Percentiles rank a stretch among this genome's conserved stretches.
phyloP scores from a whole-genome alignment of 1,139 yeast species.

The Yamadazyma diospyri region DNA sequence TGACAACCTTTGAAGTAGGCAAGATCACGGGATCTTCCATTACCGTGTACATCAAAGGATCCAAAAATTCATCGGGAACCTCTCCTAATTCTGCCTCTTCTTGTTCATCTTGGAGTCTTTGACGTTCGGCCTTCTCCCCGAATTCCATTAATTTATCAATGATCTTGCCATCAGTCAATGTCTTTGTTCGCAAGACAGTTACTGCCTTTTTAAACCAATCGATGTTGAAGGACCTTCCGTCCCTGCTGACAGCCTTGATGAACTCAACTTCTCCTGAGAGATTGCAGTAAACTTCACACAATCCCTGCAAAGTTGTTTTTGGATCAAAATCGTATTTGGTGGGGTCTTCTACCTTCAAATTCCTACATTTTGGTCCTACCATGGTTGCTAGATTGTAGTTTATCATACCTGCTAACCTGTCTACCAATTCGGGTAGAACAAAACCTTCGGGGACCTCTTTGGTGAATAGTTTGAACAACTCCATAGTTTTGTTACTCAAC shows the following conservation, averaged over 20 bases:
- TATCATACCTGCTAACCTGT: constrained; percentile 91
- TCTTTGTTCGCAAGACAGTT: constrained; percentile 56
- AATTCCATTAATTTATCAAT: constrained; percentile 52
- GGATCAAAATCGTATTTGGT: constrained; percentile 85
- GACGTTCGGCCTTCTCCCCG: constrained; percentile 59
- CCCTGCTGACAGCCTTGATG: constrained; percentile 78
- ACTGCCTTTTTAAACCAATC: constrained; percentile 68
- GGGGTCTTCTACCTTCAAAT: constrained; percentile 80
- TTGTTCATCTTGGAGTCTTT: constrained; percentile 63
- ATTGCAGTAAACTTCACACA: constrained; percentile 74
- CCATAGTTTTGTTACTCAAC: constrained; percentile 78
- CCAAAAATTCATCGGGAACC: constrained; percentile 92
- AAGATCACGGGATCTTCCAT: constrained; percentile 95
- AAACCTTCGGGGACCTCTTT: constrained; percentile 85
- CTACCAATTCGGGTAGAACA: constrained; percentile 85
- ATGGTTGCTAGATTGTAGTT: constrained; percentile 85
- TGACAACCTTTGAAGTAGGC: constrained; percentile 79
- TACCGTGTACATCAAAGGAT: constrained; percentile 91
- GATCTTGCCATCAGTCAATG: constrained; percentile 50
- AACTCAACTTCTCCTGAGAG: constrained; percentile 64
- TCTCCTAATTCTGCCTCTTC: constrained; percentile 90
- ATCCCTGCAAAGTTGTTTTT: constrained; percentile 59
- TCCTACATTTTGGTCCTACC: constrained; percentile 93
- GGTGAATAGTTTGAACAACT: constrained; percentile 75
- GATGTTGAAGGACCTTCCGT: constrained; percentile 78